A percentile compares a stretch with the other conserved stretches of the same genome.
phyloP scores from a whole-genome alignment of 108 stramenopile species.

The Nitzschia putrida region DNA sequence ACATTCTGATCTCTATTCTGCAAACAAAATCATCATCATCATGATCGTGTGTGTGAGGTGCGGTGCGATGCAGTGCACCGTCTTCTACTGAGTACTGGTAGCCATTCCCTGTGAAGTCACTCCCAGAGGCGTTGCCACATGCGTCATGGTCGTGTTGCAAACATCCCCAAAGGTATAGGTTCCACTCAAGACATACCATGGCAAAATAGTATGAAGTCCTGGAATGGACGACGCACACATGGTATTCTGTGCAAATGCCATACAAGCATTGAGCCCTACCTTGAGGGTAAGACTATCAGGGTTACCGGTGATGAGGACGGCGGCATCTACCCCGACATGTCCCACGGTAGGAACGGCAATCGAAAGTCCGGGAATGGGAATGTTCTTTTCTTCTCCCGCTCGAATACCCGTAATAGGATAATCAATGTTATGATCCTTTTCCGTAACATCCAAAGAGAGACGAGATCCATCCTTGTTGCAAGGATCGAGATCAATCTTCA shows the following conservation, averaged over 20 bases:
- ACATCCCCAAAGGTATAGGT: conserved; percentile 50
- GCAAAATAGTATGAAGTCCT: conserved; percentile 35
- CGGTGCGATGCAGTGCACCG: no score
- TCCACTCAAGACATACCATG: conserved; percentile 47
- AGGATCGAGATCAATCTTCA: conserved; percentile 52
- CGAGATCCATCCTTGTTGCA: conserved; percentile 43
- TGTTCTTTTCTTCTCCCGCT: conserved; percentile 42
- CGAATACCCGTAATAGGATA: conserved; percentile 31
- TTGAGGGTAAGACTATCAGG: conserved; percentile 41
- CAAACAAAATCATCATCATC: no score
- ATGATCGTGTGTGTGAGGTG: no score
- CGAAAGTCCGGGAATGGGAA: conserved; percentile 47
- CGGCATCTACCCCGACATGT: conserved; percentile 42
- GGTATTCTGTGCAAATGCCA: conserved; percentile 7
- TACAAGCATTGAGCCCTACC: conserved; percentile 46
- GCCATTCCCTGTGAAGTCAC: neutral
- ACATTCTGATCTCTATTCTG: no score
- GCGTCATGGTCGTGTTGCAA: conserved; percentile 27
- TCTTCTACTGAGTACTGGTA: no score
- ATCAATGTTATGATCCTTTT: conserved; percentile 43
- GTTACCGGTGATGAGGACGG: conserved; percentile 47
- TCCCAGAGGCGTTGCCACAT: neutral
- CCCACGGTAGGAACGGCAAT: conserved; percentile 41
- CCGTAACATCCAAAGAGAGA: conserved; percentile 40
- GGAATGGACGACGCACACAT: conserved; percentile 51